Evolutionary conservation across 2,329 filamentous ascomycete genomes (phyloP).

Genomic region (Pyrenochaeta sp.): DNA sequence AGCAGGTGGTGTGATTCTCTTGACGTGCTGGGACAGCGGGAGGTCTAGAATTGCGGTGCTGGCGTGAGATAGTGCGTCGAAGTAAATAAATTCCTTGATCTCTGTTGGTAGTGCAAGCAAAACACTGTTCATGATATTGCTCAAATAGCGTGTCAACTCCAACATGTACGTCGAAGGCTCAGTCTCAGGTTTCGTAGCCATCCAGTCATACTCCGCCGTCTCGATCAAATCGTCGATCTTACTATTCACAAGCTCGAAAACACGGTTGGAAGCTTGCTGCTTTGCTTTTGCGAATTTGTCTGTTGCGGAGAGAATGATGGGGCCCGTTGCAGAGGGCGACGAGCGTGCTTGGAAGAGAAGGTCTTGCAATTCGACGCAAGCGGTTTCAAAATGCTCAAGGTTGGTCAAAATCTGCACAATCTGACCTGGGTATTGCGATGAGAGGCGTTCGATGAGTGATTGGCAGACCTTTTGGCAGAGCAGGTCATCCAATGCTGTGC

Average conservation of each 20-base stretch:
- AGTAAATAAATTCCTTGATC: constrained; percentile 98
- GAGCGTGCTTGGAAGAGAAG: constrained; percentile 86
- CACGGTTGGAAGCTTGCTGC: constrained; percentile 95
- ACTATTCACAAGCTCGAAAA: constrained; percentile 97
- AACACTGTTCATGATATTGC: constrained; percentile 96
- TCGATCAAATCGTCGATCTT: constrained; percentile 98
- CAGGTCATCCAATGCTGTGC: constrained; percentile 90
- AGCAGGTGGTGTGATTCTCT: constrained; percentile 85
- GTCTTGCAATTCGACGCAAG: constrained; percentile 87
- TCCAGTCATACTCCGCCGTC: constrained; percentile 96
- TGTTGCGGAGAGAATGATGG: constrained; percentile 82
- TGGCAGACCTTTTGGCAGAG: constrained; percentile 91
- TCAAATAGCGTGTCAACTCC: constrained; percentile 89
- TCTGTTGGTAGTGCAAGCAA: constrained; percentile 90
- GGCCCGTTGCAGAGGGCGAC: constrained; percentile 80
- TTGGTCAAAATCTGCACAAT: constrained; percentile 99
- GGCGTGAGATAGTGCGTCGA: constrained; percentile 92
- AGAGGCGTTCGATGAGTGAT: constrained; percentile 85
- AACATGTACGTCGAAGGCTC: constrained; percentile 95
- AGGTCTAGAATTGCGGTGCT: constrained; percentile 83
- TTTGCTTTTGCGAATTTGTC: constrained; percentile 88
- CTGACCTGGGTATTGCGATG: constrained; percentile 93
- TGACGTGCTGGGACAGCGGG: constrained; percentile 80
- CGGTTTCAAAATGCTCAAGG: constrained; percentile 93
- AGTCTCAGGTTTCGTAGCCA: constrained; percentile 66